A percentile compares a stretch with the other conserved stretches of the same genome.
Conservation (phyloP, 208 protist genomes). For the Trypanosoma congolense region DNA sequence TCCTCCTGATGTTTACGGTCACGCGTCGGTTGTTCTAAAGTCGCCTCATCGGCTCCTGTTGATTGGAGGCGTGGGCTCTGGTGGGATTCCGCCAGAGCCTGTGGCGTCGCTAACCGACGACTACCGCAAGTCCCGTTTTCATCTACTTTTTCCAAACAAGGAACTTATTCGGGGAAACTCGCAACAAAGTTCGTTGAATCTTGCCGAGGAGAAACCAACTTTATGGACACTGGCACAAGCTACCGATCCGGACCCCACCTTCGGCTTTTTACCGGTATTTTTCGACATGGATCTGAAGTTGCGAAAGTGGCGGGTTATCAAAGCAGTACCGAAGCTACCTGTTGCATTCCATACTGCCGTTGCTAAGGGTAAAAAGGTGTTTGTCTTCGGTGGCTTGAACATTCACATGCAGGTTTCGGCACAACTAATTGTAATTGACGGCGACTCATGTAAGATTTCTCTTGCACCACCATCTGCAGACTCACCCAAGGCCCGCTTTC, state of each 20-base stretch:
- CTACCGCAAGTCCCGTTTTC: not conserved
- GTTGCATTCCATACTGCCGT: constrained; percentile 74
- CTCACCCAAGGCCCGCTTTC: constrained; percentile 39
- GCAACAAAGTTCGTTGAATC: not conserved
- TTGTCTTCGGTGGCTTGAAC: constrained; percentile 81
- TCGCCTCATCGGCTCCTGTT: constrained; percentile 54
- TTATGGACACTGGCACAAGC: constrained; percentile 10
- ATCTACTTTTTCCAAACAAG: constrained; percentile 19
- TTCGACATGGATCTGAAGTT: constrained; percentile 78
- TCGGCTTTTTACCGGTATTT: constrained; percentile 72
- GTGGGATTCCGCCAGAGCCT: constrained; percentile 22
- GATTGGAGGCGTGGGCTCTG: constrained; percentile 69
- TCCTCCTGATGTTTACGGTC: constrained; percentile 69
- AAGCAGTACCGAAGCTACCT: constrained; percentile 48
- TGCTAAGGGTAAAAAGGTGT: constrained; percentile 43
- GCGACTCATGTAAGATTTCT: constrained; percentile 51
- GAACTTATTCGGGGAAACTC: not conserved
- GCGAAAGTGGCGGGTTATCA: constrained; percentile 67
- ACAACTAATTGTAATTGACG: constrained; percentile 65
- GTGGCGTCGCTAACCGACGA: constrained; percentile 12
- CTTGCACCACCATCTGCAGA: constrained; percentile 17
- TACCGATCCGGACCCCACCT: not conserved
- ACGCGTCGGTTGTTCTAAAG: constrained; percentile 58
- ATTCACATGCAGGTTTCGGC: constrained; percentile 52
- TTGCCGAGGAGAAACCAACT: constrained; percentile 8